Conservation (phyloP, 148 eudicot genomes). For the Camellia lanceoleosa region DNA sequence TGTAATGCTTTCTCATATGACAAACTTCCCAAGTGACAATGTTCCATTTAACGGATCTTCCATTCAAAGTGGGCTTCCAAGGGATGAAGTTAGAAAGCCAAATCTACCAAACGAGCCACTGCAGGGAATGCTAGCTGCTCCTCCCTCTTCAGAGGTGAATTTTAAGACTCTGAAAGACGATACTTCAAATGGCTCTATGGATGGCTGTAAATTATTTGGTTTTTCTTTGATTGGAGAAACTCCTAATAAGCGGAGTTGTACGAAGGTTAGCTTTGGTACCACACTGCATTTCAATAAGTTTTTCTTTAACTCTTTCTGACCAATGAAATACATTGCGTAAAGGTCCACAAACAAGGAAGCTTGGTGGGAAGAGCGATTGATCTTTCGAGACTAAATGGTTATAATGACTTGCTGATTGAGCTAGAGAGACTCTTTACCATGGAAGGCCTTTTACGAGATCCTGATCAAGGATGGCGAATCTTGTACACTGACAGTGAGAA, state of each 20-base stretch:
- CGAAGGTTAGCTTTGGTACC: conserved; percentile 53
- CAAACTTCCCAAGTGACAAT: conserved; percentile 33
- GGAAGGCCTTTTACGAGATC: conserved; percentile 77
- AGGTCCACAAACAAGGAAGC: conserved; percentile 97
- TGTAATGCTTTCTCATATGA: conserved; percentile 23
- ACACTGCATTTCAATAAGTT: neutral
- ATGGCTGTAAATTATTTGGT: conserved; percentile 62
- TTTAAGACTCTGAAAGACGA: conserved; percentile 31
- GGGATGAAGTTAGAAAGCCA: conserved; percentile 26
- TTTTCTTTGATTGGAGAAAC: conserved; percentile 55
- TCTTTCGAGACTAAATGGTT: conserved; percentile 60
- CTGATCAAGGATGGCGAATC: conserved; percentile 72
- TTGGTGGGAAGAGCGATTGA: conserved; percentile 86
- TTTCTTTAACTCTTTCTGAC: conserved; percentile 1
- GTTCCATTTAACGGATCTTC: conserved; percentile 23
- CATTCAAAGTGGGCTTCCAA: conserved; percentile 21
- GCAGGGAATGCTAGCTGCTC: conserved; percentile 25
- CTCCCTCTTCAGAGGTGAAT: conserved; percentile 24
- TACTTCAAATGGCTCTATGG: conserved; percentile 27
- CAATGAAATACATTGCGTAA: conserved; percentile 9
- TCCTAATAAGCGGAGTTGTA: conserved; percentile 75
- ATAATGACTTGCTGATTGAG: conserved; percentile 59
- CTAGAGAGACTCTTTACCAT: conserved; percentile 72
- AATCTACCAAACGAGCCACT: conserved; percentile 29
- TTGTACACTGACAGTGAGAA: conserved; percentile 81